Percentiles rank a stretch among this genome's conserved stretches.
phyloP scores from a whole-genome alignment of 441 rosid species.

The Erodium trifolium region DNA sequence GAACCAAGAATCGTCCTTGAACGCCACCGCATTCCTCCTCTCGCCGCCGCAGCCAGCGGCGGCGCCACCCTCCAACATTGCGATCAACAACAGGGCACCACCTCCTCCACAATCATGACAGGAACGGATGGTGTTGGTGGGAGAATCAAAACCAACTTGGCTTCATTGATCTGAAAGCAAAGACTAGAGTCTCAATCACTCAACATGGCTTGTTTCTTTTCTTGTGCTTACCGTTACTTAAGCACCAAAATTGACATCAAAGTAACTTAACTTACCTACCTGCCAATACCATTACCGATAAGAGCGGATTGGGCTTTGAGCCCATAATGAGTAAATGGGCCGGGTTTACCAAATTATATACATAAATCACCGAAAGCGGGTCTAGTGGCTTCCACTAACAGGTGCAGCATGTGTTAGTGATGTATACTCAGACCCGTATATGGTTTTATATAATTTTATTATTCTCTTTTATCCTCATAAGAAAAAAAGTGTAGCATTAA shows the following conservation, averaged over 20 bases:
- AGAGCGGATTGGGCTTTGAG: neutral
- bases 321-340: neutral
- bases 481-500: too few species aligned
- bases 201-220: neutral
- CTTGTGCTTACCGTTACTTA: neutral
- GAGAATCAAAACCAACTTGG: neutral
- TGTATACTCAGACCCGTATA: too few species aligned
- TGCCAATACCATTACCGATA: neutral
- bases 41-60: neutral
- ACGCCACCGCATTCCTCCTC: too few species aligned
- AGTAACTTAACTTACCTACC: neutral
- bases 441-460: too few species aligned
- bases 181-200: neutral
- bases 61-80: constrained; percentile 48
- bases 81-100: constrained; percentile 15
- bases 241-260: neutral
- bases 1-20: constrained; percentile 45
- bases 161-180: neutral
- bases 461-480: too few species aligned
- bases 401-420: too few species aligned
- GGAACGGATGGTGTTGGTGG: neutral
- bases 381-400: neutral
- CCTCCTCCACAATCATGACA: neutral
- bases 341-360: neutral
- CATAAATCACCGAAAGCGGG: neutral